phyloP scores from a whole-genome alignment of 139 green algal genomes.

The Volvox reticuliferus region DNA sequence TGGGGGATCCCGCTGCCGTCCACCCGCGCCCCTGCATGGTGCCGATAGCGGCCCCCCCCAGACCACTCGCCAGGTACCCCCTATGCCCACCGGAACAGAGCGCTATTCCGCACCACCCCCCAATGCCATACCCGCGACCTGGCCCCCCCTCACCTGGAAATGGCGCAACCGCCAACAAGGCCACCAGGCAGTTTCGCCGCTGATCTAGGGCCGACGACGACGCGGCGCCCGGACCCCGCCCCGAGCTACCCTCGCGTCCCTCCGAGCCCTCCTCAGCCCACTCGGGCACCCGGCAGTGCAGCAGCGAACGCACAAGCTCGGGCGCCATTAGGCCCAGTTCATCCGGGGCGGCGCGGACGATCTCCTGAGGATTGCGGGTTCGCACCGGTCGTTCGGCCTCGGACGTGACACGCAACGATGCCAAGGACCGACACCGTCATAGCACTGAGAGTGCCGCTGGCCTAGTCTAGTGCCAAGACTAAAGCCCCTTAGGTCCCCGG shows the following conservation, averaged over 20 bases:
- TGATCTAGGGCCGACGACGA: conserved; percentile 9
- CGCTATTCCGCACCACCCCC: background rate
- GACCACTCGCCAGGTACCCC: too few relatives aligned
- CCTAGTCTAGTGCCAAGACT: too few relatives aligned
- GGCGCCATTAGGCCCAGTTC: conserved; percentile 76
- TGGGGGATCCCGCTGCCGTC: too few relatives aligned
- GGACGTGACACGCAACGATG: too few relatives aligned
- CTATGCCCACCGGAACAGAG: too few relatives aligned
- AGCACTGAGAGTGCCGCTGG: too few relatives aligned
- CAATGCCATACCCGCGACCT: background rate
- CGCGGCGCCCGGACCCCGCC: background rate
- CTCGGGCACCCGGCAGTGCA: conserved; percentile 74
- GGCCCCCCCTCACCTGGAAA: conserved; percentile 13
- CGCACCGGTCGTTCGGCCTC: background rate
- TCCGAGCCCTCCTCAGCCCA: conserved; percentile 58
- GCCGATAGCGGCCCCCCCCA: too few relatives aligned
- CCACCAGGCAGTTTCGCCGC: conserved; percentile 62
- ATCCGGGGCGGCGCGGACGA: conserved; percentile 79
- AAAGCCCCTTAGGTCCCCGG: too few relatives aligned
- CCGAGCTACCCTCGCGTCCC: background rate
- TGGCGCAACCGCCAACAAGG: conserved; percentile 64
- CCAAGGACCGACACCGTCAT: too few relatives aligned
- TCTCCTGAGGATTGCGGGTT: conserved; percentile 43
- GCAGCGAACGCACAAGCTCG: conserved; percentile 77
- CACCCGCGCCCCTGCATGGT: too few relatives aligned